Conservation (phyloP, 2,329 filamentous ascomycete genomes). For the Xylariaceae sp. region DNA sequence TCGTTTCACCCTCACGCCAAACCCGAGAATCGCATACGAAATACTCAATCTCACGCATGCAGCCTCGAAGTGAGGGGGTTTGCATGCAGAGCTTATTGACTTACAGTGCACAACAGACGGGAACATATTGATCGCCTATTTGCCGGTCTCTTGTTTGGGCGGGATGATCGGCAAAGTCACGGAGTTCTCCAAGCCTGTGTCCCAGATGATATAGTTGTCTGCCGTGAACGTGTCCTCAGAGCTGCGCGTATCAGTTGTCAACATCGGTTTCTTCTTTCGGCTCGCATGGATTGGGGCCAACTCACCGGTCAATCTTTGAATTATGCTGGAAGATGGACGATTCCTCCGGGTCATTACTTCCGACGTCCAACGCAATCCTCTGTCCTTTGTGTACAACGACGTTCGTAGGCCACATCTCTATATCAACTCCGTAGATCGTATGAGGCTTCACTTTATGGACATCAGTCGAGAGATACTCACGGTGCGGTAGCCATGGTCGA, state of each 20-base stretch:
- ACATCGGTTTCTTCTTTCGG: neutral
- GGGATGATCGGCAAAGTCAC: conserved; percentile 44
- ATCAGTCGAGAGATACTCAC: conserved; percentile 54
- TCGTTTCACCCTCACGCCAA: neutral
- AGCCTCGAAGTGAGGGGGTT: neutral
- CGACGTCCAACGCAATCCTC: conserved; percentile 43
- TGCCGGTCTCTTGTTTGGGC: conserved; percentile 23
- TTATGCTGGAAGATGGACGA: conserved; percentile 46
- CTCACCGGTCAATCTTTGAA: conserved; percentile 37
- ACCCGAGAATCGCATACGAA: neutral
- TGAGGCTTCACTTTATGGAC: conserved; percentile 49
- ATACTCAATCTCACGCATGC: neutral
- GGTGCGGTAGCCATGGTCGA: conserved; percentile 49
- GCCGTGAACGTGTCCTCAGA: conserved; percentile 39
- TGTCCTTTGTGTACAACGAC: conserved; percentile 48
- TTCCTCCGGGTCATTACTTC: conserved; percentile 46
- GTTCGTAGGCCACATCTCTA: conserved; percentile 62
- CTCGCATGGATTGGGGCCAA: conserved; percentile 1
- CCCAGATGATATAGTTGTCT: conserved; percentile 43
- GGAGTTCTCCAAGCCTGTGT: conserved; percentile 40
- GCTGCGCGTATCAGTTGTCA: conserved; percentile 21
- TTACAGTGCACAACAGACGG: neutral
- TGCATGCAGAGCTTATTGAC: neutral
- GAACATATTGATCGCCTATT: neutral
- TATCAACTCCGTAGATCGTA: conserved; percentile 54